Evolutionary conservation across 768 basidiomycete species (phyloP), one percentile per base, ranked within the genome.

Genomic region (Boletus sp.): DNA sequence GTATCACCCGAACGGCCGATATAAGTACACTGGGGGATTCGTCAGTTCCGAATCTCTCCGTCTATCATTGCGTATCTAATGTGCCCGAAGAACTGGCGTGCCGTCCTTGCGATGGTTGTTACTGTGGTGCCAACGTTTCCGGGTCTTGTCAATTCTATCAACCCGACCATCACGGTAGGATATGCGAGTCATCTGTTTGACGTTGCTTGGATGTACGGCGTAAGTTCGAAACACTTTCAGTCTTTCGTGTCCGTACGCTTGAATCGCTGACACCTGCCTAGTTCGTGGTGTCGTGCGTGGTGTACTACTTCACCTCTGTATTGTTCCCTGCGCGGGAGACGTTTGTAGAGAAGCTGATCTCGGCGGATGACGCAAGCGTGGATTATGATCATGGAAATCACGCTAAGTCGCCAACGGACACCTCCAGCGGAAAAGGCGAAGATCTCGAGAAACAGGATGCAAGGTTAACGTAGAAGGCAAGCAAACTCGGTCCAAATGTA

Each of bases 1-100:
- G 80, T 96, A 94, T 64, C 78, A 82, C 59, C 90, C 88, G 9
- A 73, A 83, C 38, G 90, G 90, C 1, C 77, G 88, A 51, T 94
- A 94, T 69, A 73, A 79, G n/a, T 94, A 93, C 69, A 83, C 75
- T 62, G 76, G 77, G 39, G 92, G 92, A 48, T 77, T 87, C 48
- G 89, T 89, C 64, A 64, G 59, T 64, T 25, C 19, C 30, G 10
- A 17, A 7, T 37, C 11, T 48, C n/a, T 49, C 51, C 46, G 11
- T 15, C 23, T 11, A 41, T 27, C 19, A 35, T 37, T 30, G 7
- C 37, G 37, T 29, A 53, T 41, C 42, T 59, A 41, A 56, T 23
- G 43, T 37, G 23, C 40, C 41, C 23, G 38, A 44, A 90, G 87
- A 94, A 95, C 70, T 92, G 90, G 88, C 78, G 90, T 25, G 90